Evolutionary conservation across 768 basidiomycete species (phyloP).

Genomic region (Guyanaporus albipodus): DNA sequence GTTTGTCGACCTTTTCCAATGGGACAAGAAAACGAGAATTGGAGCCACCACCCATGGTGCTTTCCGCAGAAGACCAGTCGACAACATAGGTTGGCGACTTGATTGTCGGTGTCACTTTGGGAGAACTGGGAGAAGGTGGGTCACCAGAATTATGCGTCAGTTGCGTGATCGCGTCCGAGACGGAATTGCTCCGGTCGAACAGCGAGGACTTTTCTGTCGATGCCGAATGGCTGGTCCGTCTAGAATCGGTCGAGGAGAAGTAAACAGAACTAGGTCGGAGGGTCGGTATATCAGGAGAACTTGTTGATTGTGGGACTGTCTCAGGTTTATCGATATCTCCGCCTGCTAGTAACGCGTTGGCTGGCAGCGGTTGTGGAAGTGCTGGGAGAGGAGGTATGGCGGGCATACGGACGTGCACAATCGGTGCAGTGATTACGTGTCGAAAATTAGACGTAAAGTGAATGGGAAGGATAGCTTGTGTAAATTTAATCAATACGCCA

Average conservation of each 20-base stretch:
- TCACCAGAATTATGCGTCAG: slow-evolving; percentile 20
- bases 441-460: slow-evolving; percentile 71
- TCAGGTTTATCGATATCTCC: slow-evolving; percentile 28
- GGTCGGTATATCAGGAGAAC: slow-evolving; percentile 14
- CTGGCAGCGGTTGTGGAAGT: slow-evolving; percentile 29
- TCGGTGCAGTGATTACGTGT: slow-evolving; percentile 57
- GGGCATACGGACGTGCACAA: slow-evolving; percentile 65
- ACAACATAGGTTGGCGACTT: slow-evolving; percentile 39
- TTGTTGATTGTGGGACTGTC: slow-evolving; percentile 10
- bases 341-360: slow-evolving; percentile 18
- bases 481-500: slow-evolving; percentile 8
- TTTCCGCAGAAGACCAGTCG: slow-evolving; percentile 45
- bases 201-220: slow-evolving; percentile 34
- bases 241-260: slow-evolving; percentile 47
- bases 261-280: slow-evolving; percentile 46
- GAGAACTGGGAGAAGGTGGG: slow-evolving; percentile 18
- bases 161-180: slow-evolving; percentile 23
- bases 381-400: slow-evolving; percentile 62
- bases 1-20: slow-evolving; percentile 38
- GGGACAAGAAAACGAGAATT: slow-evolving; percentile 37
- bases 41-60: slow-evolving; percentile 31
- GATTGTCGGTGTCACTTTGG: slow-evolving; percentile 1
- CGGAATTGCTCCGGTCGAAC: slow-evolving; percentile 28
- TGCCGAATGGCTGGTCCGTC: slow-evolving; percentile 26
- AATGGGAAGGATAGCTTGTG: slow-evolving; percentile 58